Evolutionary conservation across 129 eudicot species (phyloP).

Genomic region (Tagetes patula): DNA sequence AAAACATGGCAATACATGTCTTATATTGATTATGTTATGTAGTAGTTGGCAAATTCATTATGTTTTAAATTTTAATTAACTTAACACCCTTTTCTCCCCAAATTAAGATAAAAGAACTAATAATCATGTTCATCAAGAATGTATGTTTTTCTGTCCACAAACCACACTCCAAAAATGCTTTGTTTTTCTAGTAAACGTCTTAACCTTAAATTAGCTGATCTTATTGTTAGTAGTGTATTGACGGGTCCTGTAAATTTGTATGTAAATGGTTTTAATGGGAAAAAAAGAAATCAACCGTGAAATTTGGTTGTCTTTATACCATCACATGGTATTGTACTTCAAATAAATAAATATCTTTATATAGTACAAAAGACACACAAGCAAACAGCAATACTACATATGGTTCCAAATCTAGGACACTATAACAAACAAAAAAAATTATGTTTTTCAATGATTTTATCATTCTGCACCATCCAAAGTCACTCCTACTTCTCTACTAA

Average conservation of each 20-base stretch:
- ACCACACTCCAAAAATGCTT: constrained; percentile 26
- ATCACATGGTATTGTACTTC: constrained; percentile 36
- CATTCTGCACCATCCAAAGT: constrained; percentile 26
- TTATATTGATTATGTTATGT: constrained; percentile 21
- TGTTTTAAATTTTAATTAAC: not conserved
- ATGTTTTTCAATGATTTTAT: constrained; percentile 4
- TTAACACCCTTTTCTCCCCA: not conserved
- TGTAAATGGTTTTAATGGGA: too few relatives aligned
- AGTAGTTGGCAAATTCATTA: constrained; percentile 32
- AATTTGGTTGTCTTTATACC: constrained; percentile 20
- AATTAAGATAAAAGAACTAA: not conserved
- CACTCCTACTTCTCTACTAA: constrained; percentile 32
- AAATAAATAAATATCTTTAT: constrained; percentile 27
- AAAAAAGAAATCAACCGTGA: not conserved
- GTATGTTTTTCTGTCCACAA: constrained; percentile 29
- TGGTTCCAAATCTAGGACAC: constrained; percentile 26
- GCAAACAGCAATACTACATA: constrained; percentile 6
- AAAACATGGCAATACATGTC: constrained; percentile 27
- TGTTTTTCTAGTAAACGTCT: not conserved
- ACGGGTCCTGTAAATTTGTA: too few relatives aligned
- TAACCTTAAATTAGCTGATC: too few relatives aligned
- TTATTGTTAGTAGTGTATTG: too few relatives aligned
- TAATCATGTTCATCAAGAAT: constrained; percentile 25
- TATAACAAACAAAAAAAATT: constrained; percentile 14
- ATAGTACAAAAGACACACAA: constrained; percentile 21